Conservation (phyloP, 1,284 basidiomycete genomes). For the Tranzscheliella williamsii region DNA sequence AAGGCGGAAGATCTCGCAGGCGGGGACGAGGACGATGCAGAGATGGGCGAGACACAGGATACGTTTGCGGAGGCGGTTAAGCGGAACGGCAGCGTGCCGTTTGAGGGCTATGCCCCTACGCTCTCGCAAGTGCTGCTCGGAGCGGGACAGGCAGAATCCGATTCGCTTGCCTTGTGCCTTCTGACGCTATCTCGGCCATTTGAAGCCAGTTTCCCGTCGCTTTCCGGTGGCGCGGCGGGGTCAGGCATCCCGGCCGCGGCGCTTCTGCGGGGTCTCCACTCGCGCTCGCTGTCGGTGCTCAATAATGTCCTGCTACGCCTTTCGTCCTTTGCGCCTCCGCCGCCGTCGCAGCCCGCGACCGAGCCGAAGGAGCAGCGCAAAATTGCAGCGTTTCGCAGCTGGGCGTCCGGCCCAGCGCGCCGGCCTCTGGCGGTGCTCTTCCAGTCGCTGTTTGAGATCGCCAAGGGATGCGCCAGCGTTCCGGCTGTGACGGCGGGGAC, state of each 20-base stretch:
- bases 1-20: slow-evolving; percentile 1
- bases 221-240: slow-evolving; percentile 1
- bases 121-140: slow-evolving; percentile 2
- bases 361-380: slow-evolving; percentile 26
- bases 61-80: slow-evolving; percentile 36
- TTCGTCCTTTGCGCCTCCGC: slow-evolving; percentile 41
- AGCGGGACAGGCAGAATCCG: not conserved
- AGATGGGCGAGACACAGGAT: slow-evolving; percentile 1
- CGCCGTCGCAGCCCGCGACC: slow-evolving; percentile 47
- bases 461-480: slow-evolving; percentile 29
- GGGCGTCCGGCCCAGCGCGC: slow-evolving; percentile 3
- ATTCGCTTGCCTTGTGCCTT: slow-evolving; percentile 12
- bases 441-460: slow-evolving; percentile 21
- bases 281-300: slow-evolving; percentile 47
- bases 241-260: slow-evolving; percentile 1
- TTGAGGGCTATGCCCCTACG: slow-evolving; percentile 18
- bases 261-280: slow-evolving; percentile 27
- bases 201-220: slow-evolving; percentile 33
- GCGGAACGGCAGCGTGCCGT: slow-evolving; percentile 15
- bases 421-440: slow-evolving; percentile 1
- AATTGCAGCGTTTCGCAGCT: slow-evolving; percentile 20
- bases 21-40: slow-evolving; percentile 15
- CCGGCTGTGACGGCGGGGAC: slow-evolving; percentile 26
- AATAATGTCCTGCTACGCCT: slow-evolving; percentile 46
- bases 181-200: slow-evolving; percentile 31